Base-by-base conservation (phyloP, 768 basidiomycete species). In the Phylloporus sp. region DNA sequence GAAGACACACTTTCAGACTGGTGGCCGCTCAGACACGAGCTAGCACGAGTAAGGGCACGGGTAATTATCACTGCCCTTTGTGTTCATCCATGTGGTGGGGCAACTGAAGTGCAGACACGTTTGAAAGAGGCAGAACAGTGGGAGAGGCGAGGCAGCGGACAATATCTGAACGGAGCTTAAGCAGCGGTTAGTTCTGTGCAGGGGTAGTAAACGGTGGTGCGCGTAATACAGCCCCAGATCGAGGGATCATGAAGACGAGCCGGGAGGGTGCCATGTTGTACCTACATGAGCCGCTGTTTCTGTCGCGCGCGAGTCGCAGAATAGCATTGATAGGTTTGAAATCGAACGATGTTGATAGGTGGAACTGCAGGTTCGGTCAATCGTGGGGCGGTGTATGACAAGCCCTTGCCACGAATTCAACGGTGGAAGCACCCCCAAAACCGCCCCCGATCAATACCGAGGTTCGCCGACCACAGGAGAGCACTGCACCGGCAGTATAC, bases 401-500 rank as follows among this genome's bases (percentile, higher is more conserved):
- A 61, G 47, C 47, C 54, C 54, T 52, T 62, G 47, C 54, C 54
- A 54, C 55, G 55, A 48, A 54, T 27, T 64, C 32, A 53, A 47
- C 22, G 34, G 50, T 28, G 53, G 54, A 59, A 64, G 54, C 29
- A 51, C 50, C 45, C 36, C 50, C 40, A 39, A 52, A 53, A 53
- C 52, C 56, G 57, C 62, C 57, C 55, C 65, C 64, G 64, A 67
- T 65, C 64, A 57, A 35, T 54, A n/a, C 15, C 45, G 39, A 50
- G 57, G 54, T 54, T 57, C 64, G 47, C 18, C 45, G 53, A 67
- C 64, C 65, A 65, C 64, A 67, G 64, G 52, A 49, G 47, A 43
- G 56, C 62, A 59, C 54, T 45, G 60, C 65, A 59, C 16, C 36
- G 44, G 45, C 31, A 18, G 28, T 7, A 40, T 53, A 31, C 48